Conservation (phyloP, 352 stramenopile genomes). For the Elongisporangium anandrum region DNA sequence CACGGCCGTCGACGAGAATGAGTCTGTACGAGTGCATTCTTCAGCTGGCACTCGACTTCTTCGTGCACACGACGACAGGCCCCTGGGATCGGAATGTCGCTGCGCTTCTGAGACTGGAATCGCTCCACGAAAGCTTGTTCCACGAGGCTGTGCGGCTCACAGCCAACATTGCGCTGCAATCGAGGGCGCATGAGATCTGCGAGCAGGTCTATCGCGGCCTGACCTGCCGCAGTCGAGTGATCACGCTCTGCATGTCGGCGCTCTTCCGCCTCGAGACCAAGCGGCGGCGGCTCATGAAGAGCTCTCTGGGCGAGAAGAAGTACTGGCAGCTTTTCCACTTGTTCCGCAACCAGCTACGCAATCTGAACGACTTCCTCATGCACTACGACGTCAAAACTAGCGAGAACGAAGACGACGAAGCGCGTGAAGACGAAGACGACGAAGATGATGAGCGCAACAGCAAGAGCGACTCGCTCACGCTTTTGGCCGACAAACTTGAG, state of each 20-base stretch:
- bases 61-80: conserved; percentile 23
- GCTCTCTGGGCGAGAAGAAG: conserved; percentile 38
- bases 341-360: conserved; percentile 35
- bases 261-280: conserved; percentile 53
- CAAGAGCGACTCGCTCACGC: not conserved
- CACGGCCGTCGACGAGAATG: conserved; percentile 16
- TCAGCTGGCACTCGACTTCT: conserved; percentile 33
- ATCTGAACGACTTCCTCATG: conserved; percentile 31
- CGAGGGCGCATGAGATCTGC: not conserved
- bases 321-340: conserved; percentile 41
- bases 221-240: conserved; percentile 22
- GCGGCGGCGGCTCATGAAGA: conserved; percentile 23
- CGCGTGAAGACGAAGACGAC: conserved; percentile 4
- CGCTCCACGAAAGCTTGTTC: conserved; percentile 35
- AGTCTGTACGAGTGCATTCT: conserved; percentile 36
- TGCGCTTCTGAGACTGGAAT: conserved; percentile 42
- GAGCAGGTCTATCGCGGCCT: conserved; percentile 6
- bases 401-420: conserved; percentile 6
- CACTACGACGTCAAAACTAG: not conserved
- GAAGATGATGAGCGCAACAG: not conserved
- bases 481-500: conserved; percentile 2
- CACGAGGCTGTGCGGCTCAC: conserved; percentile 23
- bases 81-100: conserved; percentile 46
- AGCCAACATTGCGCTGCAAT: not conserved
- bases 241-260: conserved; percentile 32